phyloP scores from a whole-genome alignment of 75 land plant species.

The Cunninghamia lanceolata region DNA sequence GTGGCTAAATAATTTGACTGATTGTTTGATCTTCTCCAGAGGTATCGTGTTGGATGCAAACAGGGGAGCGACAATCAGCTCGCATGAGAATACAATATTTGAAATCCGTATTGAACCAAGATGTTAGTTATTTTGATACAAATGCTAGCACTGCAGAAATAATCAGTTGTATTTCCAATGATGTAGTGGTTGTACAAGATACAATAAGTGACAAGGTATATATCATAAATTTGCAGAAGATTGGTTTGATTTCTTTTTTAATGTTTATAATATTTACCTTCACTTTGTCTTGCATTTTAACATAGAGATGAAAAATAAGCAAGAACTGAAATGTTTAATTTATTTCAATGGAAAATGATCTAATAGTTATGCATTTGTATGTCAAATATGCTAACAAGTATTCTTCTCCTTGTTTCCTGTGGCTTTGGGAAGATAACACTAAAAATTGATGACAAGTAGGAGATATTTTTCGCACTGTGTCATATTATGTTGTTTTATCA shows the following conservation, averaged over 20 bases:
- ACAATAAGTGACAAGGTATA: slow-evolving; percentile 68
- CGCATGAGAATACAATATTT: slow-evolving; percentile 43
- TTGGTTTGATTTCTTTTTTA: background rate
- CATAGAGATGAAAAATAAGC: background rate
- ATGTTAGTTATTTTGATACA: slow-evolving; percentile 61
- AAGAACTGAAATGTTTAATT: background rate
- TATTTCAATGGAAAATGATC: background rate
- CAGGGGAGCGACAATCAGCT: slow-evolving; percentile 55
- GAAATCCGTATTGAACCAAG: slow-evolving; percentile 43
- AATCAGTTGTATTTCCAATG: slow-evolving; percentile 50
- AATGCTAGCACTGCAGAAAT: slow-evolving; percentile 53
- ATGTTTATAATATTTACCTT: background rate
- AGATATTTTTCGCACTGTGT: too few relatives aligned
- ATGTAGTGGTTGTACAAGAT: slow-evolving; percentile 62
- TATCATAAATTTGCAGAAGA: background rate
- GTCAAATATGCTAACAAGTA: background rate
- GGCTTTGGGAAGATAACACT: background rate
- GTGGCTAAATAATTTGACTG: background rate
- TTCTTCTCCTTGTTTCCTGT: background rate
- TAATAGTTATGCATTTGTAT: background rate
- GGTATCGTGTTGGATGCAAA: slow-evolving; percentile 58
- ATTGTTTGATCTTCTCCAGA: slow-evolving; percentile 22
- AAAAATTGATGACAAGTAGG: background rate
- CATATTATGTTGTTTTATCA: too few relatives aligned
- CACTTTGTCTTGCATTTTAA: background rate